Evolutionary conservation across 148 eudicot species (phyloP), one percentile per base, ranked within the genome.

Genomic region (Agrostemma githago): DNA sequence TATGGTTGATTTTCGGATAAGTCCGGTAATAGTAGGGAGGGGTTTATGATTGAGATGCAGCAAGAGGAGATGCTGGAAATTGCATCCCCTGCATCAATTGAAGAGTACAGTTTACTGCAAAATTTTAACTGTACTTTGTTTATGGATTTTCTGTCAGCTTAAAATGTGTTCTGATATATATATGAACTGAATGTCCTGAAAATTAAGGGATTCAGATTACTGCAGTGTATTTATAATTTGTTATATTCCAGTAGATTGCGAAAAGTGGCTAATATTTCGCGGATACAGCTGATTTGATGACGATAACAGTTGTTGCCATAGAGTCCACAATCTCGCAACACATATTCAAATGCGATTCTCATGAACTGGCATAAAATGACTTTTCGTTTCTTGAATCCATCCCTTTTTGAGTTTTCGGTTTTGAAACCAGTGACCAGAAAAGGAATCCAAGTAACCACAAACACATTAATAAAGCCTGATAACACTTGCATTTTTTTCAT

Each of bases 71-170:
- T 77, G 76, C 56, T 77, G 65, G 42, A 56, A 64, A 46, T 71
- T 71, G 80, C 71, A 77, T 77, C 80, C 80, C 76, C 80, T 77
- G 80, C 76, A 71, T 77, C 71, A 19, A 9, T 56, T 8, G 40
- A 53, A 51, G 17, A 63, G 34, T 61, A 54, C 8, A 71, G n/a
- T 63, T 37, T 38, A 37, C 43, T 40, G n/a, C 12, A 10, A 44
- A 42, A 1, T 66, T 44, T 26, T 69, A 1, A 11, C 7, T 20
- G 61, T 71, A 12, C 63, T 58, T 62, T 56, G 4, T 11, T 34
- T 46, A n/a, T 11, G 20, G 62, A 1, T 26, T 26, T 38, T 54
- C 43, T 48, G 58, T 41, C 20, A 19, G 17, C 2, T 2, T 54
- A n/a, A 37, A 8, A 65, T 39, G 8, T 74, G 44, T 39, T 65